phyloP scores from a whole-genome alignment of 352 stramenopile species.

The Aphanomyces astaci region DNA sequence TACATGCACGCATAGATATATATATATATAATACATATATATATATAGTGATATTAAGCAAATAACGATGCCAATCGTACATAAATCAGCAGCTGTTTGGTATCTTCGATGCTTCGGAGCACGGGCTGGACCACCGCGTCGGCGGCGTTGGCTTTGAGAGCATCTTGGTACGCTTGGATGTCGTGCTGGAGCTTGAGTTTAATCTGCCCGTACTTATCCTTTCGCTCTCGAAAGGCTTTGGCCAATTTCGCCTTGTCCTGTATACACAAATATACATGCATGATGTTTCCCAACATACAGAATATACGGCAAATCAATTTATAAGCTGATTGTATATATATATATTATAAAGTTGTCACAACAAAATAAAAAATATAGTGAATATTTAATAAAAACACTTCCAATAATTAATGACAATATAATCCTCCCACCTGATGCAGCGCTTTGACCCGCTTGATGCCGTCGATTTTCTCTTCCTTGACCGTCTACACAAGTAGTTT shows the following conservation, averaged over 20 bases:
- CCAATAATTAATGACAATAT: not conserved
- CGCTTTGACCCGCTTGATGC: slow-evolving; percentile 83
- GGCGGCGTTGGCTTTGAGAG: slow-evolving; percentile 27
- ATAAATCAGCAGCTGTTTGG: slow-evolving; percentile 20
- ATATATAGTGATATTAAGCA: not conserved
- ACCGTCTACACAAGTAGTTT: too few relatives aligned
- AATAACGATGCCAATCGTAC: not conserved
- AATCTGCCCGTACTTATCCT: slow-evolving; percentile 62
- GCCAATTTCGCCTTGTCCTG: slow-evolving; percentile 57
- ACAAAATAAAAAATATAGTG: too few relatives aligned
- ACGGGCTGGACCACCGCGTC: slow-evolving; percentile 20
- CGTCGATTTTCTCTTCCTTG: slow-evolving; percentile 87
- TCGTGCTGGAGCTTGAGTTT: slow-evolving; percentile 64
- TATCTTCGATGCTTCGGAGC: slow-evolving; percentile 20
- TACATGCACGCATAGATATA: too few relatives aligned
- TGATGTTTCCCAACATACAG: too few relatives aligned
- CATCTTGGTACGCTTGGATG: slow-evolving; percentile 72
- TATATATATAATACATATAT: too few relatives aligned
- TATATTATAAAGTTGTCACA: too few relatives aligned
- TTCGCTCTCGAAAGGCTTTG: slow-evolving; percentile 63
- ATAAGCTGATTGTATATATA: too few relatives aligned
- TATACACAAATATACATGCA: too few relatives aligned
- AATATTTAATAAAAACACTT: too few relatives aligned
- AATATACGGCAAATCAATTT: too few relatives aligned
- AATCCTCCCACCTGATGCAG: slow-evolving; percentile 43